Conservation (phyloP, 2,329 filamentous ascomycete genomes). For the Aspergillus oerlinghausenensis region DNA sequence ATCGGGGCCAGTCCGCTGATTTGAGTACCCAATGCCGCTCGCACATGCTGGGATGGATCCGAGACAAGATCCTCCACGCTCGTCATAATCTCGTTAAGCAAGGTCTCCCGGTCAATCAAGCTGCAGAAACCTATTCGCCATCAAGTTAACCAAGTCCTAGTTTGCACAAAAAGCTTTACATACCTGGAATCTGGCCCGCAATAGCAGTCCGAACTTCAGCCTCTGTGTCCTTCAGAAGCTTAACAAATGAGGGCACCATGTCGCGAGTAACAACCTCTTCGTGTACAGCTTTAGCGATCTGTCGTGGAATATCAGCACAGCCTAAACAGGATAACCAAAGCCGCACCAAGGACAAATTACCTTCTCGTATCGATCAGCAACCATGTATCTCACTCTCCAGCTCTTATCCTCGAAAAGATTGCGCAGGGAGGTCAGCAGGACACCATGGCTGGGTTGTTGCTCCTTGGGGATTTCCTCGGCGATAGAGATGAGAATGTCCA, state of each 20-base stretch:
- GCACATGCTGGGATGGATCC: conserved; percentile 93
- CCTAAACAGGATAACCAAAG: neutral
- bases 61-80: conserved; percentile 94
- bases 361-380: conserved; percentile 97
- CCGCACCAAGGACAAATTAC: conserved; percentile 42
- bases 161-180: conserved; percentile 7
- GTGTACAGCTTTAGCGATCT: conserved; percentile 98
- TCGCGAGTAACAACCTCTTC: conserved; percentile 93
- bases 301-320: conserved; percentile 14
- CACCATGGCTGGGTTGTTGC: conserved; percentile 92
- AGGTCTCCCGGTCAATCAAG: conserved; percentile 77
- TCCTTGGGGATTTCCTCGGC: conserved; percentile 97
- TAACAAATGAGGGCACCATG: conserved; percentile 93
- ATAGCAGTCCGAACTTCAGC: conserved; percentile 96
- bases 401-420: conserved; percentile 98
- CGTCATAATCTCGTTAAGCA: conserved; percentile 94
- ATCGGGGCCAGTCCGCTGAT: conserved; percentile 96
- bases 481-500: conserved; percentile 93
- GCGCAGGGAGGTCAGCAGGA: conserved; percentile 82
- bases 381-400: conserved; percentile 99
- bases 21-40: conserved; percentile 89
- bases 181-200: conserved; percentile 89
- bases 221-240: conserved; percentile 95
- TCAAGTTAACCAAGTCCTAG: conserved; percentile 16
- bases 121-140: conserved; percentile 71